Base-by-base conservation (phyloP, 495 filamentous ascomycete genomes). In the Evernia prunastri region DNA sequence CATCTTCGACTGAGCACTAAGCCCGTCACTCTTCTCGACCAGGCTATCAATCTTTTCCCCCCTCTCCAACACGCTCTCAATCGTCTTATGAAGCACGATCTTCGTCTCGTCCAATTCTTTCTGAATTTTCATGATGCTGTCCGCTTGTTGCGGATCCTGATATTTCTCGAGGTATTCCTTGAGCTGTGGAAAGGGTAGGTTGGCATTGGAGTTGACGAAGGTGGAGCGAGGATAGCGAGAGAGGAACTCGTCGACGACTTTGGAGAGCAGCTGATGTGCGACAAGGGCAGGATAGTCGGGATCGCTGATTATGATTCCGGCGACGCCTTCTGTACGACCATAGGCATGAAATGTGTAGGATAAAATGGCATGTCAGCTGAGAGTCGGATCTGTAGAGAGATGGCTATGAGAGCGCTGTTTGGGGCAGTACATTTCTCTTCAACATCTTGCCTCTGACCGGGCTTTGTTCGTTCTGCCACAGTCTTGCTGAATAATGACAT, bases 21-120 rank as follows among this genome's bases (percentile, higher is more conserved):
- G 74, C 13, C 88, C 90, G 67, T 92, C 89, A 70, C 88, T 92
- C 84, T 96, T 96, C 62, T 84, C 84, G 45, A 96, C 91, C 68
- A 96, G 75, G 67, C 86, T 87, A 74, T 96, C 91, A 64, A 96
- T 89, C 83, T 96, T 96, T 82, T 94, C 90, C 37, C 88, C 88
- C 43, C 92, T 81, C 78, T 95, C 89, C 69, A 96, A 76, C 61
- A 96, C 89, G 71, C 84, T 86, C 77, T 94, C 89, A 69, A 96
- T 93, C n/a, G 91, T 94, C 84, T 96, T 95, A 77, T 96, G 91
- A 63, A 98, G 82, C 53, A 96, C 87, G 72, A 96, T 94, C 85
- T 97, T 98, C 62, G 95, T 98, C 82, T 97, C 92, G 68, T 97
- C 92, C 66, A 98, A 81, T 77, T 98, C 92, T 77, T 90, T 88